Percentiles rank a stretch among this genome's conserved stretches.
Conservation (phyloP, 1,284 basidiomycete genomes). For the Volvariella volvacea region DNA sequence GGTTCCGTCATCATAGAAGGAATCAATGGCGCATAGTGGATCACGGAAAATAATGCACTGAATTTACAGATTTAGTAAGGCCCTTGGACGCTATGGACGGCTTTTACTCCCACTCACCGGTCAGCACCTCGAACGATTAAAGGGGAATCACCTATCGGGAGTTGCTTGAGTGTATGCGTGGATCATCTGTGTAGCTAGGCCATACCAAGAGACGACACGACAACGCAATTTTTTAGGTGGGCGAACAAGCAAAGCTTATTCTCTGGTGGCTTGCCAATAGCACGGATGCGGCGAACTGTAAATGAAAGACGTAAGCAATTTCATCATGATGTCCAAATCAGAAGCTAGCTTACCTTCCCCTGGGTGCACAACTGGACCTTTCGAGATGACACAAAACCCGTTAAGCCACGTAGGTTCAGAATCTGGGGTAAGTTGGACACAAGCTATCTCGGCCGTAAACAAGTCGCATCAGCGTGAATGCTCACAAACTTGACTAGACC, state of each 20-base stretch:
- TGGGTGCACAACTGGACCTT: constrained; percentile 19
- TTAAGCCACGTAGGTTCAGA: constrained; percentile 27
- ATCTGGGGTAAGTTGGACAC: constrained; percentile 26
- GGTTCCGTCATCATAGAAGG: constrained; percentile 42
- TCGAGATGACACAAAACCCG: constrained; percentile 30
- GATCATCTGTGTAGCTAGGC: background rate
- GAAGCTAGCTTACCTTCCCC: constrained; percentile 49
- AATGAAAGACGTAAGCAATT: constrained; percentile 3
- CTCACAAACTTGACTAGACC: background rate
- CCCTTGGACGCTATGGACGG: background rate
- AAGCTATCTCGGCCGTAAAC: constrained; percentile 18
- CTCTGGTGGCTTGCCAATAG: constrained; percentile 63
- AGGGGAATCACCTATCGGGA: constrained; percentile 45
- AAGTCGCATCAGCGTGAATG: background rate
- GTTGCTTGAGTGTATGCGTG: background rate
- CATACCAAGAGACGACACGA: constrained; percentile 62
- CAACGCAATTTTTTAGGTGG: constrained; percentile 64
- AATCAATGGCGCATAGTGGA: constrained; percentile 44
- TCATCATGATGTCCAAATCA: background rate
- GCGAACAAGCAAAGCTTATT: constrained; percentile 52
- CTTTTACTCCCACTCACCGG: no score
- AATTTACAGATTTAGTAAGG: background rate
- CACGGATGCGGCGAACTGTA: constrained; percentile 57
- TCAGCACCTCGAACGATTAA: constrained; percentile 63
- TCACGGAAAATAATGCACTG: constrained; percentile 51